These are phyloP conservation scores for Themeda triandra DNA, from an alignment of 176 grass and related monocot species.

Conservation along the genomic window DNA sequence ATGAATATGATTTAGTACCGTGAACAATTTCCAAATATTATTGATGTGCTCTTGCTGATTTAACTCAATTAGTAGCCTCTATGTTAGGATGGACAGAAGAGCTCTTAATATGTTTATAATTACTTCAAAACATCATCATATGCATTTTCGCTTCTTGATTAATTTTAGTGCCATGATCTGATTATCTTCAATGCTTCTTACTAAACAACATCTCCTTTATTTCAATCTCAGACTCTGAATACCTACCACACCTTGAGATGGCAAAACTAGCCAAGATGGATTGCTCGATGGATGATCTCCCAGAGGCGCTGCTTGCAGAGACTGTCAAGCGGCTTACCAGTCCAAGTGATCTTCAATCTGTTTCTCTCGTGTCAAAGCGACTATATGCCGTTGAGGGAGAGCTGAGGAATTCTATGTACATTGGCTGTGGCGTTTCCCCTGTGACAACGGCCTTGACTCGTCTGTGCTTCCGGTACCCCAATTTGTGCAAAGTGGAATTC, in stretches of 20 bases:
- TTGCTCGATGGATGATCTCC: neutral
- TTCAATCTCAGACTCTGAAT: neutral
- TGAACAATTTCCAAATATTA: too few relatives aligned
- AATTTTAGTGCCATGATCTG: neutral
- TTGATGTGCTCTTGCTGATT: too few relatives aligned
- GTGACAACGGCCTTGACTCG: constrained; percentile 13
- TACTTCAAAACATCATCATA: neutral
- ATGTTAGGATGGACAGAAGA: neutral
- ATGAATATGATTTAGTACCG: too few relatives aligned
- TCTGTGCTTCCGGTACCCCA: neutral
- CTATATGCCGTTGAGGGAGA: constrained; percentile 38
- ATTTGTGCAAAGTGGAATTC: constrained; percentile 39
- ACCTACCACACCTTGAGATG: neutral
- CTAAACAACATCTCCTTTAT: neutral
- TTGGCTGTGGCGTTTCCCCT: constrained; percentile 33
- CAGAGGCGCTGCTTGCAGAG: neutral
- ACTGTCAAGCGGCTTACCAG: constrained; percentile 1
- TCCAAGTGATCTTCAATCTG: neutral
- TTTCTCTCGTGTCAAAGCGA: constrained; percentile 41
- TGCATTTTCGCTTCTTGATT: neutral
- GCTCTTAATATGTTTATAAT: neutral
- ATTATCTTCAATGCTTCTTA: neutral
- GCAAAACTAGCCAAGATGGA: neutral
- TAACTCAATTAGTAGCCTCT: neutral
- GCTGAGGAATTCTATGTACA: constrained; percentile 29